Evolutionary conservation across 2,329 filamentous ascomycete genomes (phyloP).

Genomic region (Arthrobotrys megalospora): DNA sequence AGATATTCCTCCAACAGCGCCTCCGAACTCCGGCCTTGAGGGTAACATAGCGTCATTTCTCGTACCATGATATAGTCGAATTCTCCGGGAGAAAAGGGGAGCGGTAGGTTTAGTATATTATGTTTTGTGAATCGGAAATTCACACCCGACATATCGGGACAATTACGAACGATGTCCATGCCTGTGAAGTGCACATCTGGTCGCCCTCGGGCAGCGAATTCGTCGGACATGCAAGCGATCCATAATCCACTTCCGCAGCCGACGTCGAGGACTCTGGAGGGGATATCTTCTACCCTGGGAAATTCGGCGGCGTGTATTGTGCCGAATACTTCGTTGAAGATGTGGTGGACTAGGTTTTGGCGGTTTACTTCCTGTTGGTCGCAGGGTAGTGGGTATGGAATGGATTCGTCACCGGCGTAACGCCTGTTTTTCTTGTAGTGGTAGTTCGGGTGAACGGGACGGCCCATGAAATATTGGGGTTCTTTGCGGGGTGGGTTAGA

Average conservation of each 20-base stretch:
- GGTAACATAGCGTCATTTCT: slow-evolving; percentile 63
- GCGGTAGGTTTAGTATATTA: slow-evolving; percentile 81
- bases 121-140: slow-evolving; percentile 83
- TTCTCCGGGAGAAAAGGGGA: slow-evolving; percentile 83
- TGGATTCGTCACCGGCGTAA: slow-evolving; percentile 80
- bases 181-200: slow-evolving; percentile 64
- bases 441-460: slow-evolving; percentile 55
- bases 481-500: slow-evolving; percentile 23
- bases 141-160: slow-evolving; percentile 64
- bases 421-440: slow-evolving; percentile 69
- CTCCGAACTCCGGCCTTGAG: slow-evolving; percentile 65
- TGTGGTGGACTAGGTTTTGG: slow-evolving; percentile 85
- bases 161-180: slow-evolving; percentile 64
- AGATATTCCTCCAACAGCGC: slow-evolving; percentile 80
- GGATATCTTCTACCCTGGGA: slow-evolving; percentile 70
- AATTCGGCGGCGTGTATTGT: slow-evolving; percentile 69
- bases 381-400: slow-evolving; percentile 87
- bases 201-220: slow-evolving; percentile 62
- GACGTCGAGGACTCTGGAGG: slow-evolving; percentile 84
- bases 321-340: slow-evolving; percentile 85
- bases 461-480: slow-evolving; percentile 57
- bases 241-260: slow-evolving; percentile 91
- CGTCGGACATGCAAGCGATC: slow-evolving; percentile 74
- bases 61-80: slow-evolving; percentile 80
- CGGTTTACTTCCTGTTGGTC: slow-evolving; percentile 90